Base-by-base conservation (phyloP, 305 asterid genomes). In the Solanum hybrid region DNA sequence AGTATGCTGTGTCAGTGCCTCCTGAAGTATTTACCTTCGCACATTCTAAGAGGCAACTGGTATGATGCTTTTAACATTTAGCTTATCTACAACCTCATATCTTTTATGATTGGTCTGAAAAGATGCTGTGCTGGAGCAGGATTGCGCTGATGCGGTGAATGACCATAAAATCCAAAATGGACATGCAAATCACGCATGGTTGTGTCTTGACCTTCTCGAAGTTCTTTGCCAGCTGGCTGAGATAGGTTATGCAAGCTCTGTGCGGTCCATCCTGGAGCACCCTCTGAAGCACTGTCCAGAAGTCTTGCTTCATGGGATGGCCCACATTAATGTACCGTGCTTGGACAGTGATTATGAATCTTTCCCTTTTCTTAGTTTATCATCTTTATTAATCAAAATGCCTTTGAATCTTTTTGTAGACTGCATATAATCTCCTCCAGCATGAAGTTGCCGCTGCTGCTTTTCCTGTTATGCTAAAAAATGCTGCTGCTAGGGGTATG, bases 1-100 rank as follows among this genome's bases (percentile, higher is more conserved):
- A 94, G 92, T 89, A 94, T 91, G 99, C 99, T 81, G 98, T 97
- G 89, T 91, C 95, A 5, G 92, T 88, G 75, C 96, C 98, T 14
- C 98, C 99, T 90, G 99, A 96, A 91, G 89, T 97, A 69, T 97
- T 97, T 92, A 93, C 98, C 64, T 97, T 96, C 90, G 95, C 95
- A 32, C 95, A 95, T 93, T 92, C 95, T 29, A 94, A 92, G 90
- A 94, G 96, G 91, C 96, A 93, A 91, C 93, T 97, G 97, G 99
- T 98, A 95, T 79, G 89, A 71, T 91, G 88, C 91, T 91, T 89
- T 85, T 76, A 37, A 56, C 75, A 42, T 85, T 76, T 36, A 80
- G 75, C 22, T 87, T 90, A 76, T 35, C 38, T 45, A 87, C 66
- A 88, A 86, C 81, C 26, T 86, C 78, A 77, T 82, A 13, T 82